Conservation (phyloP, 257 asterid species). For the Petunia axillaris region DNA sequence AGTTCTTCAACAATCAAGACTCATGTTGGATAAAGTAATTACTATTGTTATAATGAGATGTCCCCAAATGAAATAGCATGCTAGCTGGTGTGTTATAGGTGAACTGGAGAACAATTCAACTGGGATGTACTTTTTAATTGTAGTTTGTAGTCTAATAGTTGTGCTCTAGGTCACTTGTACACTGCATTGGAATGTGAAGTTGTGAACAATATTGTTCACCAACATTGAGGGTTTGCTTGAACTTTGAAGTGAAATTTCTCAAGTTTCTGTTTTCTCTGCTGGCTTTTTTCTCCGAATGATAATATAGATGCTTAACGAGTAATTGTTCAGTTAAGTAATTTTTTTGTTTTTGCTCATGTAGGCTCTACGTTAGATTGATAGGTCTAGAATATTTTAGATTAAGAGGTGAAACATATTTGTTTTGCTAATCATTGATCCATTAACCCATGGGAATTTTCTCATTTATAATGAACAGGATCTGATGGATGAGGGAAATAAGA, state of each 20-base stretch:
- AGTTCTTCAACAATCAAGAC: conserved; percentile 4
- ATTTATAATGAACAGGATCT: background rate
- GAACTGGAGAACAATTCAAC: background rate
- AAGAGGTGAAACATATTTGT: conserved; percentile 6
- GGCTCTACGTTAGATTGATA: background rate
- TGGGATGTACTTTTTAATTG: background rate
- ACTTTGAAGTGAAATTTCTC: background rate
- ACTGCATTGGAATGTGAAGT: background rate
- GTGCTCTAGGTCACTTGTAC: background rate
- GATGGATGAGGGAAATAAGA: background rate
- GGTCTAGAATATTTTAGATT: background rate
- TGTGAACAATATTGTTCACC: background rate
- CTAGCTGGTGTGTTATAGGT: background rate
- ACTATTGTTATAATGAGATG: background rate
- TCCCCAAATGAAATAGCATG: conserved; percentile 7
- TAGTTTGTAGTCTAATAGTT: background rate
- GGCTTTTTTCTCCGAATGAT: background rate
- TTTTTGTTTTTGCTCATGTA: conserved; percentile 7
- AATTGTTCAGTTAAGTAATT: background rate
- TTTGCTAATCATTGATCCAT: background rate
- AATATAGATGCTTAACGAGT: conserved; percentile 16
- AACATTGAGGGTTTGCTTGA: background rate
- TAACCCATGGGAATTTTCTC: background rate
- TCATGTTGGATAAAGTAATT: conserved; percentile 3
- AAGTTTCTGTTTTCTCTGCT: background rate